phyloP scores from a whole-genome alignment of 2,329 filamentous ascomycete species.

The Pestalotiopsis sp. region DNA sequence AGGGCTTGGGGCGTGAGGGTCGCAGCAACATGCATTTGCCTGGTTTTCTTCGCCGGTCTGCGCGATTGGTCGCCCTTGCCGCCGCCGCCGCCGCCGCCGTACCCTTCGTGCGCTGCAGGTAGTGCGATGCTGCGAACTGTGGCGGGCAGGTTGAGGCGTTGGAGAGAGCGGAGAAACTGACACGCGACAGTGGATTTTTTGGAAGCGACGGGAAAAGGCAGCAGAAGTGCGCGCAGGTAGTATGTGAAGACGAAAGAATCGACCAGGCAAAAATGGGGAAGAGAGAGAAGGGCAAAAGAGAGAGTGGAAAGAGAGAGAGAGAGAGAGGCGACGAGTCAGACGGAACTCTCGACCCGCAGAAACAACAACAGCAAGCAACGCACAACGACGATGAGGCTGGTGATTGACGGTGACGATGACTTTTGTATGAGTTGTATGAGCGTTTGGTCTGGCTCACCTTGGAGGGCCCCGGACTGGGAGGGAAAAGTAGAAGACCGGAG shows the following conservation, averaged over 20 bases:
- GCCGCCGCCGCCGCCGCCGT: background rate
- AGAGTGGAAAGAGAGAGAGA: background rate
- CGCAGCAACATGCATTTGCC: background rate
- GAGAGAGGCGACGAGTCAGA: background rate
- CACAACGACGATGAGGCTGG: background rate
- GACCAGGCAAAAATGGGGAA: constrained; percentile 1
- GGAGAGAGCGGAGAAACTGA: background rate
- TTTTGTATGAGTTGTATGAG: constrained; percentile 8
- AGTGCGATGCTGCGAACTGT: background rate
- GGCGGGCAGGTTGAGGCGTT: background rate
- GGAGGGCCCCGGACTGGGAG: background rate
- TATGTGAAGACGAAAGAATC: background rate
- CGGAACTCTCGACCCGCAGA: background rate
- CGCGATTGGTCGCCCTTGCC: background rate
- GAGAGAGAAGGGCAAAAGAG: constrained; percentile 17
- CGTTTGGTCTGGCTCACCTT: constrained; percentile 12
- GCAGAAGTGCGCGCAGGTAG: background rate
- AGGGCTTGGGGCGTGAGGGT: background rate
- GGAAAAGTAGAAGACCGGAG: background rate
- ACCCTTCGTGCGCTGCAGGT: background rate
- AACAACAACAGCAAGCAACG: background rate
- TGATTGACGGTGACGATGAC: background rate
- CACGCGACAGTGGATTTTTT: background rate
- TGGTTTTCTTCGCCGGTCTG: constrained; percentile 11
- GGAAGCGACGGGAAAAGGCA: background rate